Base-by-base conservation (phyloP, 139 green algal species). In the Ettlia oleoabundans region DNA sequence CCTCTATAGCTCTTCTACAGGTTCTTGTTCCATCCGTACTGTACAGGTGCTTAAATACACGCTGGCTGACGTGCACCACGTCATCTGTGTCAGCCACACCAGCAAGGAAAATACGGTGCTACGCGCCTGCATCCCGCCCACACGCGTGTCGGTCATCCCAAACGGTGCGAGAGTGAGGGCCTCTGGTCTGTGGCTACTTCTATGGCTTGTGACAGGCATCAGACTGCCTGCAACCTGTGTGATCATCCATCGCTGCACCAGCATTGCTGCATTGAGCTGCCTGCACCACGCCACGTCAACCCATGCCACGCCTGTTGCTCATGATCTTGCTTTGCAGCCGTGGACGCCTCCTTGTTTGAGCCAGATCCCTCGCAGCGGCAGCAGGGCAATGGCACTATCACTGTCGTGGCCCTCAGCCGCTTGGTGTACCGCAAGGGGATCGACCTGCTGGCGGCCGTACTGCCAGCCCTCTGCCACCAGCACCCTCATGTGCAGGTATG, bases 31-130 rank as follows among this genome's bases (percentile, higher is more conserved):
- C 32, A 19, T 22, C 32, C 13, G n/a, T 2, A 22, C 28, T 15
- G 15, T 33, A 9, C 75, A 81, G 33, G 94, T 91, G 35, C 88
- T 97, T 47, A 96, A 96, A 82, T 93, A 85, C 61, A 89, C 93
- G 13, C 85, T 97, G 79, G 84, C 91, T 3, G 93, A 97, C 68
- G 89, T 94, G 30, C 86, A 95, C 74, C 79, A 87, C 55, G 89
- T 92, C 13, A 94, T 99, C 72, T 99, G 97, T 83, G 97, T 99
- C 7, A 96, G 88, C 33, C 95, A 99, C 91, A 98, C 95, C 21
- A 93, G 86, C 87, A 98, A 96, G 85, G 94, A 99, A 87, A 99
- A 99, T 92, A 99, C 96, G 0, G 94, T 99, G 82, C 91, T 98
- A 81, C 85, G 96, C 2, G 92, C 94, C 2, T 95, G 93, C 80